Base-by-base conservation (phyloP, 2,329 filamentous ascomycete species). In the Tolypocladium album region DNA sequence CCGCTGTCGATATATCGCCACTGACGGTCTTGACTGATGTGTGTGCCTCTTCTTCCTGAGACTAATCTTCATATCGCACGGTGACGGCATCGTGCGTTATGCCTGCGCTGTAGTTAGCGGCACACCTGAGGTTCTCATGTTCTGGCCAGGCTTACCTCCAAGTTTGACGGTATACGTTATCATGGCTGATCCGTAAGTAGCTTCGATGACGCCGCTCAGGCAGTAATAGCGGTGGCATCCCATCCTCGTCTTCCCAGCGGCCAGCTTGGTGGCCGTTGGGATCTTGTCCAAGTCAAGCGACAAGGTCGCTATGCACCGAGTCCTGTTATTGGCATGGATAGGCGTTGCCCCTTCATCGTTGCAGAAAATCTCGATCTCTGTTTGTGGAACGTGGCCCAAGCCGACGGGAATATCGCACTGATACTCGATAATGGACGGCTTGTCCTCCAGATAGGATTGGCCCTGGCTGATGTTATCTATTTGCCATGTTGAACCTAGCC, bases 381-480 rank as follows among this genome's bases (percentile, higher is more conserved):
- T 73, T 58, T 75, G 72, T 6, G 73, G 73, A 9, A 61, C 61
- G 55, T 72, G 69, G 3, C 73, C 73, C 59, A 68, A 63, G 58
- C 66, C 67, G 4, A 74, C 71, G 5, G 73, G 73, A 15, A 75
- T 67, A 61, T 75, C 73, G 61, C 73, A 75, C 56, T 74, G 73
- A 55, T 72, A 75, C 55, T 73, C 70, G 58, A 75, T 74, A 8
- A 61, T 67, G 2, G 70, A 72, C 11, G 72, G 72, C 58, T 66
- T 71, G 22, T 67, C 70, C 42, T 75, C 71, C 8, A 71, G 71
- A 61, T 74, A 75, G 4, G 73, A 74, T 60, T 75, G 69, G 31
- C 73, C 73, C 72, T 74, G 52, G 4, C 57, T 3, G n/a, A 4
- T 43, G 58, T 61, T 38, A 61, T 36, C 24, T 7, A 39, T 24